Base-by-base conservation (phyloP, 345 rosid genomes). In the Durio zibethinus region DNA sequence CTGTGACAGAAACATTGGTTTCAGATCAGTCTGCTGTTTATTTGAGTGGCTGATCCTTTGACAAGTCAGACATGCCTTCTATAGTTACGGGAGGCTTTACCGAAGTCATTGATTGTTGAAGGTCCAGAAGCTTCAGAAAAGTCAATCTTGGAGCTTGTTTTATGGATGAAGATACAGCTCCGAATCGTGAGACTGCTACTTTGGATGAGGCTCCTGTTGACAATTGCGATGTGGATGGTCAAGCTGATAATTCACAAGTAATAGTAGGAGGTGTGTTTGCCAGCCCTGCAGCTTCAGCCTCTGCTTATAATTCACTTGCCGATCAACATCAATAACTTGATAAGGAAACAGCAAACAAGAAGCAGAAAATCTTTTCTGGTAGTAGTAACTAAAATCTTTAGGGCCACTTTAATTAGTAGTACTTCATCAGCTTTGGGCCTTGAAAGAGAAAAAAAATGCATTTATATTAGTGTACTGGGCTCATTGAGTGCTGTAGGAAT, bases 131-230 rank as follows among this genome's bases (percentile, higher is more conserved):
- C 23, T 71, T 27, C 11, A 9, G 40, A 48, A 48, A 71, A 18
- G 27, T 48, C 27, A 71, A 71, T 21, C 47, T n/a, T 72, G n/a
- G 33, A n/a, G 63, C 20, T 54, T 11, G 48, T 56, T 35, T 14
- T 54, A 7, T 36, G 33, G 63, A 35, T 15, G 64, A 56, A n/a
- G 76, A 36, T 73, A 23, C 20, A 23, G 63, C 50, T 54, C n/a
- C 50, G 6, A 10, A 6, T 10, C 20, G 16, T 56, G 33, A 54
- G 31, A 59, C 27, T 7, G 29, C 61, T 72, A 53, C 20, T n/a
- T 72, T 52, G 75, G 60, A 25, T 45, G 73, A 68, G 50, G 18
- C 56, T 68, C 73, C 73, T 43, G 36, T 23, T 43, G 54, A 11
- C 35, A 42, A 68, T 50, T 31, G 20, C 6, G 36, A 11, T 45